Evolutionary conservation across 2,329 filamentous ascomycete species (phyloP).

Genomic region (Cadophora luteo-olivacea): DNA sequence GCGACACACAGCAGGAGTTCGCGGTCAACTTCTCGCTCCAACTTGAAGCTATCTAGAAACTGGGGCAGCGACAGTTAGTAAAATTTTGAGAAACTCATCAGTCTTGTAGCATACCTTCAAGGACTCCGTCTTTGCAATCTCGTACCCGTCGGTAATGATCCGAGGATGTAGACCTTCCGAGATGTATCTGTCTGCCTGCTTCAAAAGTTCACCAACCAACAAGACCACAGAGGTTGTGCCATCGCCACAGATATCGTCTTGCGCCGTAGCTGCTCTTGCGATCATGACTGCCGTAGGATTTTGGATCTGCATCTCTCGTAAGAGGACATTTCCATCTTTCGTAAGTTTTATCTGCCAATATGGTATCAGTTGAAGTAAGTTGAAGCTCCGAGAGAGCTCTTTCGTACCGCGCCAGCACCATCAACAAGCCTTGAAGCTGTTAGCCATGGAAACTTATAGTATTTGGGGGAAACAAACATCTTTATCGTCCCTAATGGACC

Average conservation of each 20-base stretch:
- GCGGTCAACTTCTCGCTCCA: slow-evolving; percentile 85
- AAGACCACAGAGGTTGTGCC: slow-evolving; percentile 97
- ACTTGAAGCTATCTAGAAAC: slow-evolving; percentile 96
- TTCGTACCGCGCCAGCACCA: slow-evolving; percentile 69
- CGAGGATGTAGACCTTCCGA: slow-evolving; percentile 95
- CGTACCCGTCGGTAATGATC: slow-evolving; percentile 96
- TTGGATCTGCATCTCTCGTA: slow-evolving; percentile 90
- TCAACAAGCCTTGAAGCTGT: slow-evolving; percentile 64
- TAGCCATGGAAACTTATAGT: slow-evolving; percentile 32
- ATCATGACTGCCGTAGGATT: slow-evolving; percentile 95
- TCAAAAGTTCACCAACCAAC: slow-evolving; percentile 93
- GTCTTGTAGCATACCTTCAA: slow-evolving; percentile 67
- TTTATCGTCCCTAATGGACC: slow-evolving; percentile 95
- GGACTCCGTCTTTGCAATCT: slow-evolving; percentile 92
- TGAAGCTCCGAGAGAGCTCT: slow-evolving; percentile 25
- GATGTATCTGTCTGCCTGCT: slow-evolving; percentile 97
- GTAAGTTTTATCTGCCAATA: slow-evolving; percentile 87
- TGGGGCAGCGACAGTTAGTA: slow-evolving; percentile 46
- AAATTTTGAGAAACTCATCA: neutral
- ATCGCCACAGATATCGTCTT: slow-evolving; percentile 98
- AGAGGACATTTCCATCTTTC: slow-evolving; percentile 92
- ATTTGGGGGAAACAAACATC: slow-evolving; percentile 65
- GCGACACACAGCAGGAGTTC: slow-evolving; percentile 94
- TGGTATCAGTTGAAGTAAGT: slow-evolving; percentile 33
- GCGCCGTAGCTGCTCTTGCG: slow-evolving; percentile 85